Base-by-base conservation (phyloP, 176 grass and related monocot genomes). In the Hordeum marinum region DNA sequence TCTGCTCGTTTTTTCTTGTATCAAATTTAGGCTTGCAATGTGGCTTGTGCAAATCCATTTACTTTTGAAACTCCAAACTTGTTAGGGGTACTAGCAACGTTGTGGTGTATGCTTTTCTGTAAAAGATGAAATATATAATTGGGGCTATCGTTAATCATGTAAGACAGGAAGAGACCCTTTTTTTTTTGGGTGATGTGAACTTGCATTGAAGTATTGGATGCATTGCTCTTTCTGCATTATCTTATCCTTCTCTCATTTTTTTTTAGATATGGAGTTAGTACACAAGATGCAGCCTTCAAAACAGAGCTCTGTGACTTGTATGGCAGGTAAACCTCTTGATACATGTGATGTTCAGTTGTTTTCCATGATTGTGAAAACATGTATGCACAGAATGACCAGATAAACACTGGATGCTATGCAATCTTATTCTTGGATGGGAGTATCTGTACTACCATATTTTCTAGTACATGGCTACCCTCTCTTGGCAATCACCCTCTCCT, bases 241-340 rank as follows among this genome's bases (percentile, higher is more conserved):
- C 66, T 87, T 79, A 89, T 58, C 46, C 42, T 78, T 59, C 9
- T 75, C 71, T 78, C 34, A 64, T 66, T 81, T 81, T 20, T 18
- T 48, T 87, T 52, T 69, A 98, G 96, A 72, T 98, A 98, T 59
- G 96, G 96, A 67, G 89, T 98, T 81, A 95, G 86, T 26, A 94
- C 90, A 85, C 87, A 98, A 77, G 96, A 95, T 72, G 85, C 85
- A 60, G 88, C 91, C 50, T 95, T 98, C 85, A 98, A 91, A 90
- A 83, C 76, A 42, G 96, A 98, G 93, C 89, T 98, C 72, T 92
- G 85, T 73, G 91, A 95, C 85, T 88, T 98, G 78, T 98, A 95
- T 80, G 80, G 60, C 69, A 90, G 91, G 93, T 98, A 46, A 87
- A 71, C 13, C 69, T 88, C 32, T 89, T 74, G 65, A 54, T 41